Base-by-base conservation (phyloP, 2,329 filamentous ascomycete genomes). In the Blumeria graminis region DNA sequence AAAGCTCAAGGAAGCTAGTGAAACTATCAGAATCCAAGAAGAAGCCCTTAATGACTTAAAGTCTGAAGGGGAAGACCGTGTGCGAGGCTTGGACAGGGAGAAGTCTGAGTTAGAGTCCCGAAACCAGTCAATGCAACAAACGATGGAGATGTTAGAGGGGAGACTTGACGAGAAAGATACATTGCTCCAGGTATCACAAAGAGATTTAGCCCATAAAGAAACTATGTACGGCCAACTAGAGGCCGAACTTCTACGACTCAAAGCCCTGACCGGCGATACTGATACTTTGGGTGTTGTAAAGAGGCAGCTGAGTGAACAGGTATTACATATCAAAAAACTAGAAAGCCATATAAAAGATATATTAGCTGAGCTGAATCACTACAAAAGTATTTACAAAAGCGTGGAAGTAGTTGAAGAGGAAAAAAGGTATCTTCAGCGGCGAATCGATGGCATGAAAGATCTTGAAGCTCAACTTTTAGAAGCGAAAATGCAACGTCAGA, bases 371-470 rank as follows among this genome's bases (percentile, higher is more conserved):
- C 71, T 98, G 38, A 86, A 84, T 62, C 83, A 88, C 62, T 75
- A 93, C 39, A 82, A 88, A 13, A 84, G 88, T 61, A 71, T 83
- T 3, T 82, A 88, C 67, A 90, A 86, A 69, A 86, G 85, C n/a
- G 82, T 94, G 1, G 86, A 94, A 65, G 78, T 98, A 1, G 84
- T 96, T 0, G 88, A 98, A 66, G 92, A 98, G 67, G 88, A 98
- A 71, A 96, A 96, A 72, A 76, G 86, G 59, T 78, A 80, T 0
- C 71, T 98, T 22, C 83, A 92, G 67, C 80, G 81, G 35, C 86
- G 81, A 64, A 68, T 98, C 1, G 80, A 86, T 58, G 73, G 83
- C 39, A 82, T 90, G 68, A 80, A 86, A 57, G 74, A 78, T 11
- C 65, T 94, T 9, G 80, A 92, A 64, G 74, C 77, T 33, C 85